These are phyloP conservation scores for Lyophyllum shimeji DNA, from an alignment of 768 basidiomycete genomes.

Conservation along the genomic window DNA sequence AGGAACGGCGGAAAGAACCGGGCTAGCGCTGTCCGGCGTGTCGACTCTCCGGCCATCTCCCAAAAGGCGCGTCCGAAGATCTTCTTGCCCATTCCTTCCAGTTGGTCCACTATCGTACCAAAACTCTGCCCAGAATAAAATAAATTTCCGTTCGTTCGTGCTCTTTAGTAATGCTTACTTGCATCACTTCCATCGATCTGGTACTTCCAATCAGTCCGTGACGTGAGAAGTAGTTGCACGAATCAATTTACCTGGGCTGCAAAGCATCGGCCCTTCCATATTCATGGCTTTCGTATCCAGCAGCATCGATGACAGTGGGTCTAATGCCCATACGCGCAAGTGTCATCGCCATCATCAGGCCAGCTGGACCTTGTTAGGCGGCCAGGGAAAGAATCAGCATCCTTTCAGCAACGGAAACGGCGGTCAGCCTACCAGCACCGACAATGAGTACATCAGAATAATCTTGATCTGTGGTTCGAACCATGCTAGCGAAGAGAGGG, in stretches of 20 bases:
- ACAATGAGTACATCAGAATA: constrained; percentile 16
- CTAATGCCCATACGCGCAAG: constrained; percentile 14
- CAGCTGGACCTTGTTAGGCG: constrained; percentile 8
- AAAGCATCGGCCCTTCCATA: constrained; percentile 17
- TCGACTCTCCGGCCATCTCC: constrained; percentile 13
- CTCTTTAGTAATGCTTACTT: neutral
- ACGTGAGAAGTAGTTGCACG: neutral
- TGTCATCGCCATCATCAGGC: constrained; percentile 17
- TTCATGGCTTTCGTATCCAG: constrained; percentile 13
- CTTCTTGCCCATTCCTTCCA: constrained; percentile 14
- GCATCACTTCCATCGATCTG: constrained; percentile 17
- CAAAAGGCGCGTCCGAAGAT: constrained; percentile 17
- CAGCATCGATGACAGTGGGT: constrained; percentile 14
- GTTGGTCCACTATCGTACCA: constrained; percentile 11
- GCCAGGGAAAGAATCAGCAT: neutral
- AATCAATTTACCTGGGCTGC: constrained; percentile 10
- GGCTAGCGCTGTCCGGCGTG: constrained; percentile 11
- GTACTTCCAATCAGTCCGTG: neutral
- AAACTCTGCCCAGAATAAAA: constrained; percentile 4
- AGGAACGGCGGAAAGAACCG: constrained; percentile 17
- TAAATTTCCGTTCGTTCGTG: neutral
- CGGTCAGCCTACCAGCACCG: constrained; percentile 11
- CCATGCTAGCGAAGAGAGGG: constrained; percentile 6
- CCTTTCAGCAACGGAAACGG: neutral
- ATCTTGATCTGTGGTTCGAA: constrained; percentile 10